Evolutionary conservation across 202 grass and related monocot genomes (phyloP), one percentile per base, ranked within the genome.

Genomic region (Digitaria exilis): DNA sequence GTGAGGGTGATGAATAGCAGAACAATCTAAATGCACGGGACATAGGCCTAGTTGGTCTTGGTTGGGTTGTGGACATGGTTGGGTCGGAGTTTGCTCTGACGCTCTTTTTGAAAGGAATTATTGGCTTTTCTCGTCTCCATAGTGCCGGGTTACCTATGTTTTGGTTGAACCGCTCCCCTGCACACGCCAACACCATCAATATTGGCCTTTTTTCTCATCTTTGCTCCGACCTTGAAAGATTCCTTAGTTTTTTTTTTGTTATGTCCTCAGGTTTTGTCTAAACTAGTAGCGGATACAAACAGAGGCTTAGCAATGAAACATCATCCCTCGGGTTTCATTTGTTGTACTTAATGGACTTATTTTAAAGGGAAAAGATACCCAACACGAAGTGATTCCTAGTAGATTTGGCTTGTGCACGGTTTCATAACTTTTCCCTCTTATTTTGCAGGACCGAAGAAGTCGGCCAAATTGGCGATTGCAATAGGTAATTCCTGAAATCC

Each of bases 401-500:
- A 25, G 9, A 59, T 11, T 75, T 75, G 11, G 4, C 51, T 35
- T 25, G 15, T 37, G 1, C 22, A 61, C 1, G 60, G 32, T 82
- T 71, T 28, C 42, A 78, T 45, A 58, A 37, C 54, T 29, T 34
- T 58, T 41, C 37, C 69, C 37, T 76, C 42, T 1, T 67, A 68
- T 84, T 37, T 48, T 89, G 32, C 80, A 88, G 91, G 73, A 32
- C 1, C 16, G 2, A 88, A 76, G 15, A 71, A 44, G 4, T 0
- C 9, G 6, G 41, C 0, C 4, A 69, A 69, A 34, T 65, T 0
- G 1, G 9, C 2, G n/a, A 37, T 88, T 56, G 5, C 42, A 13
- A 29, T 87, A 84, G 91, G 91, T 94, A 88, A 60, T 44, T 48
- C 50, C 76, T 78, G 16, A 39, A 57, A 57, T n/a, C 9, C 41